Base-by-base conservation (phyloP, 1,284 basidiomycete genomes). In the Rhodotorula sp. region DNA sequence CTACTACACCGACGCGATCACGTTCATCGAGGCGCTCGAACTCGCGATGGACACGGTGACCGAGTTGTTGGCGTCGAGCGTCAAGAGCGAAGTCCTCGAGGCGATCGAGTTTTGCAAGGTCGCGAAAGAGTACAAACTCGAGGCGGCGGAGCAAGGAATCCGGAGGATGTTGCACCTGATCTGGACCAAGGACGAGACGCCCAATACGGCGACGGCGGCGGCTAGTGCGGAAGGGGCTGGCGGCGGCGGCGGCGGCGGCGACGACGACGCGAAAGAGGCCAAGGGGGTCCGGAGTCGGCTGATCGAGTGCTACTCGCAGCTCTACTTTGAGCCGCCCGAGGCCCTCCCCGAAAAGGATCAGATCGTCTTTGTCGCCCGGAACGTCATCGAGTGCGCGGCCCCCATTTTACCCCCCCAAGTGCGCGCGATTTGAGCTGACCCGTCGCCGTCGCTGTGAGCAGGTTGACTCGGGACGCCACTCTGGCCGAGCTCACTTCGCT, bases 151-250 rank as follows among this genome's bases (percentile, higher is more conserved):
- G 91, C 81, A 82, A 20, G 94, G 94, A 1, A 90, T 99, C 79
- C 93, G 91, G 83, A 91, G 90, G 79, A 99, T 99, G 96, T 81
- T 99, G 10, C 97, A 99, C 82, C 85, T 99, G 51, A 93, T 99
- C 78, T 99, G 97, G 97, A 87, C 88, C 20, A 99, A 98, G 80
- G 96, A 98, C 81, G 94, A 94, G 80, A 90, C 85, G 58, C 86
- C 92, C 34, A 46, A 67, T 16, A 48, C 58, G 20, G 54, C 66
- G 3, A 23, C 70, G 16, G 64, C 64, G 3, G 51, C 67, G 8
- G 26, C 64, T 29, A 16, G 43, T 3, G 31, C 46, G 3, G 47
- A 23, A 4, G 23, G 18, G n/a, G 31, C 48, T 20, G 46, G n/a
- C n/a, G 52, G 43, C 4, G 58, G 23, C 15, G 46, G 43, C 8